These are phyloP conservation scores for Fusarium mangiferae DNA, from an alignment of 2,329 filamentous ascomycete species.

Conservation along the genomic window DNA sequence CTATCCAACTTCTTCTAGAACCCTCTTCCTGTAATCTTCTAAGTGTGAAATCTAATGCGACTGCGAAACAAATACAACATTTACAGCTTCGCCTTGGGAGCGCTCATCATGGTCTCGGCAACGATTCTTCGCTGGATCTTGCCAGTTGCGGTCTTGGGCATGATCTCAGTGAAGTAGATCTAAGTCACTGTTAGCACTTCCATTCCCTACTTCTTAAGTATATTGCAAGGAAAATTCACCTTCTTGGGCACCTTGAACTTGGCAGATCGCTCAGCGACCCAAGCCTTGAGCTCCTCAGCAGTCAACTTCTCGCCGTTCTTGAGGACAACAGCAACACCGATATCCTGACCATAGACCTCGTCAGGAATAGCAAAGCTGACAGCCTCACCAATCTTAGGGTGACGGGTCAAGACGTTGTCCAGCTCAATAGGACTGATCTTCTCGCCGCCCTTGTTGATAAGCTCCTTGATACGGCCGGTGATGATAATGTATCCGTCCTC, in stretches of 20 bases:
- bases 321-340: conserved; percentile 79
- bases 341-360: conserved; percentile 84
- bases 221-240: conserved; percentile 58
- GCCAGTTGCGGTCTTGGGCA: conserved; percentile 92
- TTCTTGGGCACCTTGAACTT: conserved; percentile 90
- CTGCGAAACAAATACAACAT: neutral
- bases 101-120: conserved; percentile 84
- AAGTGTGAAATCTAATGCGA: neutral
- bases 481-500: conserved; percentile 85
- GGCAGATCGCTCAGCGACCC: conserved; percentile 75
- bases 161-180: conserved; percentile 84
- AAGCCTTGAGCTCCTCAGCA: conserved; percentile 72
- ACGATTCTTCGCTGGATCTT: conserved; percentile 89
- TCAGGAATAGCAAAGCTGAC: conserved; percentile 87
- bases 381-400: conserved; percentile 78
- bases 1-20: conserved; percentile 4
- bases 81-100: conserved; percentile 65
- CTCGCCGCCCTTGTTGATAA: conserved; percentile 91
- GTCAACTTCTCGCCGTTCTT: conserved; percentile 69
- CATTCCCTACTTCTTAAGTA: neutral
- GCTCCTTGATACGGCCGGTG: conserved; percentile 91
- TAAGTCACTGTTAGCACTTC: conserved; percentile 45
- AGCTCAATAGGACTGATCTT: conserved; percentile 91
- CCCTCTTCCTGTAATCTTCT: neutral
- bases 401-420: conserved; percentile 81